phyloP scores from a whole-genome alignment of 192 early-diverging fungal genomes.

The Coemansia sp. region DNA sequence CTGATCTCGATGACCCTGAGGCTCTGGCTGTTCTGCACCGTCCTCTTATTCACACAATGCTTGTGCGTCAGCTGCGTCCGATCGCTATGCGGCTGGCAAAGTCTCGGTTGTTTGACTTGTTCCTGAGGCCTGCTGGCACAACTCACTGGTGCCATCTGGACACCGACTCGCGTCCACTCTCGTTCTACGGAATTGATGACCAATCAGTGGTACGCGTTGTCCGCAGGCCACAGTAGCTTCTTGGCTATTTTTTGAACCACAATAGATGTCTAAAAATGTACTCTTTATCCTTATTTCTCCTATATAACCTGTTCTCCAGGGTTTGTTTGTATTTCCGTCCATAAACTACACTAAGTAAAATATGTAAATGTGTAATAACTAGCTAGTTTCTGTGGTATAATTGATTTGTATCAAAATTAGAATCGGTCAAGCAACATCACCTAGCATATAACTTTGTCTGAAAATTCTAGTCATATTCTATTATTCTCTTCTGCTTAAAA shows the following conservation, averaged over 20 bases:
- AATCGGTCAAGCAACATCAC: too few species aligned
- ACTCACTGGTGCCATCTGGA: conserved; percentile 21
- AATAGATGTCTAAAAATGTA: not conserved
- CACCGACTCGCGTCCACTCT: conserved; percentile 22
- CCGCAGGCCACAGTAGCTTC: not conserved
- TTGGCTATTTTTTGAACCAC: not conserved
- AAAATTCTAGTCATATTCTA: too few species aligned
- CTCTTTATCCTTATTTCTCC: too few species aligned
- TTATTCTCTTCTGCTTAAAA: too few species aligned
- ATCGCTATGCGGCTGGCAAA: conserved; percentile 26
- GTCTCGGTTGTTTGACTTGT: conserved; percentile 5
- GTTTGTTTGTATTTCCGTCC: too few species aligned
- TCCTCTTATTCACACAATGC: conserved; percentile 31
- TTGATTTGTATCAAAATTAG: too few species aligned
- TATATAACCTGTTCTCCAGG: too few species aligned
- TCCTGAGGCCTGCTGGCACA: conserved; percentile 4
- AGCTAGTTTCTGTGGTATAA: too few species aligned
- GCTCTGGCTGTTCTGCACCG: not conserved
- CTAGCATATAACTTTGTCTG: too few species aligned
- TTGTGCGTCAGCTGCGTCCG: conserved; percentile 36
- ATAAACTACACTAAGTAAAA: too few species aligned
- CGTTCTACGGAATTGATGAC: conserved; percentile 37
- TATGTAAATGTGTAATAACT: too few species aligned
- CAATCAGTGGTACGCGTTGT: conserved; percentile 21
- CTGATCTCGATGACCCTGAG: not conserved